Evolutionary conservation across 2,329 filamentous ascomycete species (phyloP).

Genomic region (Claviceps digitariae): DNA sequence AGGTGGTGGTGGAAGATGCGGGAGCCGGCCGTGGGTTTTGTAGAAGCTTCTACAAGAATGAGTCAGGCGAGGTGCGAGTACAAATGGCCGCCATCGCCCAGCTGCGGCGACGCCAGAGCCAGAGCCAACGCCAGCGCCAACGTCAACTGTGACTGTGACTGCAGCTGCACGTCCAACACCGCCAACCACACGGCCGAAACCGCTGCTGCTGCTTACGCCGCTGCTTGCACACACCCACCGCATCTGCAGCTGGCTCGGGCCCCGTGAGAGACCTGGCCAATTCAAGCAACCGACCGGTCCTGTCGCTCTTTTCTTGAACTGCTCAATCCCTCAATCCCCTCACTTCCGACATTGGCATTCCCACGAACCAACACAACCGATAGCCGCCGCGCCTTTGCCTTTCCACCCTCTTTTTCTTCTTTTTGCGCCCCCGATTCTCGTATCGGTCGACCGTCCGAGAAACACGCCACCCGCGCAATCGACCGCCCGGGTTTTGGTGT

Average conservation of each 20-base stretch:
- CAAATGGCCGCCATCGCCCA: conserved; percentile 17
- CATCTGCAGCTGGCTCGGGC: background rate
- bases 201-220: background rate
- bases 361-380: background rate
- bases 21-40: conserved; percentile 11
- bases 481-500: no score
- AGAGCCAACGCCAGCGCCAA: background rate
- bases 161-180: background rate
- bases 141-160: no score
- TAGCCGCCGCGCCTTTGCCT: background rate
- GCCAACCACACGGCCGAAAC: no score
- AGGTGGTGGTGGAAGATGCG: background rate
- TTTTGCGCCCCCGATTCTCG: background rate
- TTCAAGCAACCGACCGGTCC: background rate
- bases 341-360: background rate
- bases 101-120: background rate
- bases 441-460: background rate
- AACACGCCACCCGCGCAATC: background rate
- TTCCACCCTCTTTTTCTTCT: background rate
- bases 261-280: background rate
- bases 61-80: conserved; percentile 21
- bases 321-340: background rate
- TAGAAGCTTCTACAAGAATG: conserved; percentile 34
- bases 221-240: background rate
- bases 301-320: background rate